A percentile compares a stretch with the other conserved stretches of the same genome.
Evolutionary conservation across 768 basidiomycete genomes (phyloP).

Genomic region (Tricholomella constricta): DNA sequence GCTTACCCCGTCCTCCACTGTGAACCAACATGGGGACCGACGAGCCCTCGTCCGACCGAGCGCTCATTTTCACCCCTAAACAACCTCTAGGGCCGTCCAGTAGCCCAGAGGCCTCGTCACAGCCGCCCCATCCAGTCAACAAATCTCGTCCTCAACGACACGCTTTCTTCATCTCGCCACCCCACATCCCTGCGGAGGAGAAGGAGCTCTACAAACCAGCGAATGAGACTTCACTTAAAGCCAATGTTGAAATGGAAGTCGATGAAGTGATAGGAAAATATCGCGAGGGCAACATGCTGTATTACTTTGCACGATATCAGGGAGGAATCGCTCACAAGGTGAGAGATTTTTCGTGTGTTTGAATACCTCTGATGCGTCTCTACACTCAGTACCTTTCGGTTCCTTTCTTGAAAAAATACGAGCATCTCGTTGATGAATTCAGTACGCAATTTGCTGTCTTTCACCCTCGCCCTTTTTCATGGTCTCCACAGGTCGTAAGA

Average conservation of each 20-base stretch:
- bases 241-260: slow-evolving; percentile 33
- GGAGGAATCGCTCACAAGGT: slow-evolving; percentile 65
- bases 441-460: slow-evolving; percentile 40
- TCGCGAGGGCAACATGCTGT: slow-evolving; percentile 36
- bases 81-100: background rate
- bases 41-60: slow-evolving; percentile 17
- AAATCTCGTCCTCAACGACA: background rate
- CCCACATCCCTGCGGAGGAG: slow-evolving; percentile 36
- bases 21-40: slow-evolving; percentile 14
- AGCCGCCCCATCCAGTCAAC: slow-evolving; percentile 1
- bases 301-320: slow-evolving; percentile 61
- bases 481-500: slow-evolving; percentile 44
- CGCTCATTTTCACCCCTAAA: slow-evolving; percentile 24
- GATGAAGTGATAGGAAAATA: slow-evolving; percentile 64
- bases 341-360: slow-evolving; percentile 22
- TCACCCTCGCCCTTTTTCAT: slow-evolving; percentile 8
- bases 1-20: background rate
- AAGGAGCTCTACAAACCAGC: slow-evolving; percentile 44
- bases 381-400: slow-evolving; percentile 43
- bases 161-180: slow-evolving; percentile 39
- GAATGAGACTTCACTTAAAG: slow-evolving; percentile 33
- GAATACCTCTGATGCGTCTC: slow-evolving; percentile 27
- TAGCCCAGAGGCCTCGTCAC: background rate
- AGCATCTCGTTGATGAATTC: slow-evolving; percentile 55
- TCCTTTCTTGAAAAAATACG: slow-evolving; percentile 38